Evolutionary conservation across 371 early-diverging fungal species (phyloP), one percentile per base, ranked within the genome.

Genomic region (Mortierella sp.): DNA sequence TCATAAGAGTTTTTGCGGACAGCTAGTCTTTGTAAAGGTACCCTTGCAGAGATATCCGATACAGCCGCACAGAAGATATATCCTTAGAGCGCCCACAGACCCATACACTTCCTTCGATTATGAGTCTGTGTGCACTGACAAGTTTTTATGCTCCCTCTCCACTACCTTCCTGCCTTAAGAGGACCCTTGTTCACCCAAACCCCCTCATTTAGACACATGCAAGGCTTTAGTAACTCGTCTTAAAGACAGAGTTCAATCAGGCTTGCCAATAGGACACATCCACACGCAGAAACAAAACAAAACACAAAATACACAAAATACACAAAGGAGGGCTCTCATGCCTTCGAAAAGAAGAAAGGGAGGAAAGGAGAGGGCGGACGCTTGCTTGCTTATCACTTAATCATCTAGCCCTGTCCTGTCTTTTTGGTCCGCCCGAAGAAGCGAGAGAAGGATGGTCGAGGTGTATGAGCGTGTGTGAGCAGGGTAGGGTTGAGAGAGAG

Each of bases 1-100:
- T 68, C 68, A 41, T 68, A 68, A 68, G 38, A 68, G 38, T 68
- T 68, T 68, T 68, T 68, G 68, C 68, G 68, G 41, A 68, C 21
- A 35, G 63, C 7, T 16, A 56, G 63, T 63, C 18, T 7, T 35
- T 32, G 35, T 29, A 18, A 6, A 65, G 21, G 68, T 68, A 68
- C 68, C 68, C 51, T 51, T 68, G 68, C 41, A 41, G 38, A 3
- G 43, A 41, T 68, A 35, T 35, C 35, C 7, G 6, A 63, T 56
- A 63, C 5, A 63, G 32, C 32, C 32, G 18, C 16, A 16, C 63
- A 35, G 63, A 51, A 51, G 14, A 21, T 63, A 35, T 35, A 63
- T 63, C 14, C 55, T 1, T 16, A 60, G 32, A 60, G 18, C 35
- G 32, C 32, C 16, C 32, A 35, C 7, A 21, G 38, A 68, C 24